Evolutionary conservation across 306 rosid genomes (phyloP).

Genomic region (Trichosanthes truncata): DNA sequence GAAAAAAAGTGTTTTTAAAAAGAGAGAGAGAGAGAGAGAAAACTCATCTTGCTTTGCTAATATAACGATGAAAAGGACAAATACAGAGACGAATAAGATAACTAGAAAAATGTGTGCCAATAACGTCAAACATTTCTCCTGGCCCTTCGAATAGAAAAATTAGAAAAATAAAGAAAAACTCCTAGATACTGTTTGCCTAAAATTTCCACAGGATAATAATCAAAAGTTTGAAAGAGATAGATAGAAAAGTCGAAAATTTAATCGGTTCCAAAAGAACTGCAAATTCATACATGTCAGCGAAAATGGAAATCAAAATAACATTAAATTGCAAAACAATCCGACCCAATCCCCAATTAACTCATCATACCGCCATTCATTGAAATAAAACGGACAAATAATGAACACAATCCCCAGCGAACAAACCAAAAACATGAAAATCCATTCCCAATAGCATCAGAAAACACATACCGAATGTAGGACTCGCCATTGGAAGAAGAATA

Average conservation of each 20-base stretch:
- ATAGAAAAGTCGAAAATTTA: neutral
- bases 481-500: constrained; percentile 34
- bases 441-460: neutral
- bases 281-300: neutral
- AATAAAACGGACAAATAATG: neutral
- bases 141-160: neutral
- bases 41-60: neutral
- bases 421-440: neutral
- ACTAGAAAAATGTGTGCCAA: neutral
- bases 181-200: neutral
- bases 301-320: neutral
- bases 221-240: neutral
- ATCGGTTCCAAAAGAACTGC: neutral
- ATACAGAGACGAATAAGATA: neutral
- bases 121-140: neutral
- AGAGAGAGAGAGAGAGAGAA: neutral
- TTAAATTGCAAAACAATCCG: neutral
- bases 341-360: neutral
- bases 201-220: neutral
- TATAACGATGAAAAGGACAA: neutral
- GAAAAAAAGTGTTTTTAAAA: too few relatives aligned
- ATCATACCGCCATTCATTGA: neutral
- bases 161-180: neutral
- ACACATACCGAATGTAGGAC: constrained; percentile 57
- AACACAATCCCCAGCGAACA: neutral